Evolutionary conservation across 2,329 filamentous ascomycete genomes (phyloP).

Genomic region (Verticillium zaregamsianum): DNA sequence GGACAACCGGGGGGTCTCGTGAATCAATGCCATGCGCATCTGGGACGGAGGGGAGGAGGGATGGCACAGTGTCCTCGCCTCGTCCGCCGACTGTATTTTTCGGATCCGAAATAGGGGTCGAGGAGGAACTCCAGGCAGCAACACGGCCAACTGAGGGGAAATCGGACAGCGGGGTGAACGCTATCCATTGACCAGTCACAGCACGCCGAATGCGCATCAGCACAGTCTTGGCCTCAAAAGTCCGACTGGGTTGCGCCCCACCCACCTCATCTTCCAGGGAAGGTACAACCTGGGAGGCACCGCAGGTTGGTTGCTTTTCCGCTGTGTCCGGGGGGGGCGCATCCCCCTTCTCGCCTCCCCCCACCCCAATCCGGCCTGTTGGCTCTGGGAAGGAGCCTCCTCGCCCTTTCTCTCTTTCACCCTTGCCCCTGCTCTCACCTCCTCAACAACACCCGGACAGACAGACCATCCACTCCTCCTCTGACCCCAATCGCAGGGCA

Average conservation of each 20-base stretch:
- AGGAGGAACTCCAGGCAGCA: not conserved
- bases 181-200: not conserved
- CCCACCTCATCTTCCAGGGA: not conserved
- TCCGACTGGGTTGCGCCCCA: not conserved
- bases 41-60: not conserved
- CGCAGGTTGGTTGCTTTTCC: not conserved
- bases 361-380: not conserved
- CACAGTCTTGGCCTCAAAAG: not conserved
- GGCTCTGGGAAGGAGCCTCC: not conserved
- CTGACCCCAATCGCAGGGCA: too few species aligned
- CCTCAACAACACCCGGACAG: too few species aligned
- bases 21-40: too few species aligned
- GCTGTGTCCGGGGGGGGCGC: not conserved
- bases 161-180: not conserved
- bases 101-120: not conserved
- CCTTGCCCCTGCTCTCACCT: too few species aligned
- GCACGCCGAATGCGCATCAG: not conserved
- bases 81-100: not conserved
- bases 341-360: not conserved
- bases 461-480: too few species aligned
- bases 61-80: not conserved
- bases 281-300: too few species aligned
- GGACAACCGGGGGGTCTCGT: not conserved
- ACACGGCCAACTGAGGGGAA: not conserved
- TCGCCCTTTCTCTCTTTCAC: too few species aligned